Base-by-base conservation (phyloP, 179 eudicot genomes). In the Carnegiea gigantea region DNA sequence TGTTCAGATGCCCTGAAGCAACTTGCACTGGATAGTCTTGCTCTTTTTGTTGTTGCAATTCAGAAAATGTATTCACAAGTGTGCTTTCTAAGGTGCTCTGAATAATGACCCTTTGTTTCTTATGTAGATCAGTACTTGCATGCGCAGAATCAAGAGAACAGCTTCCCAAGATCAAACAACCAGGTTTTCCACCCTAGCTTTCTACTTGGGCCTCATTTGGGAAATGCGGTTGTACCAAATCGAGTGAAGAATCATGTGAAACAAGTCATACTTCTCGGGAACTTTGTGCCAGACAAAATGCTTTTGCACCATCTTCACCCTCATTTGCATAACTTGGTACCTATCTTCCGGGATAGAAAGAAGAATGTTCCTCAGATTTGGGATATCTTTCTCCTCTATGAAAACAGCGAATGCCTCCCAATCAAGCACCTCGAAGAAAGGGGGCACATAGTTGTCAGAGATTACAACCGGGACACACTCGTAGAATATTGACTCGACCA, bases 171-270 rank as follows among this genome's bases (percentile, higher is more conserved):
- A 62, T 62, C 68, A 26, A 60, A 21, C n/a, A 21, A 1, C 21
- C 13, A 10, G 57, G 44, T 36, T 13, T n/a, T 62, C 36, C 71
- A 13, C 72, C 21, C 36, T 12, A 23, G 17, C 3, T 14, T 75
- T 68, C 44, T 78, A 78, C 72, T 28, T 44, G 23, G 76, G 74
- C 40, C 48, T 59, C 23, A 85, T 62, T 17, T 79, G 85, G 2
- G 78, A 85, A 76, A 85, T 65, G 48, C 81, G 83, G 73, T 28
- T 85, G 36, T 71, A 85, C 87, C 87, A 85, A 23, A 85, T 73
- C 11, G 87, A 85, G 65, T 85, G 87, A 76, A 85, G 87, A 70
- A 77, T 85, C 87, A 85, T 82, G 30, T 85, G 82, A 78, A 85
- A 85, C 78, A 85, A 79, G 74, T 85, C 87, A 40, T 85, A 85